phyloP scores from a whole-genome alignment of 2,329 filamentous ascomycete genomes.

The Alternaria metachromatica region DNA sequence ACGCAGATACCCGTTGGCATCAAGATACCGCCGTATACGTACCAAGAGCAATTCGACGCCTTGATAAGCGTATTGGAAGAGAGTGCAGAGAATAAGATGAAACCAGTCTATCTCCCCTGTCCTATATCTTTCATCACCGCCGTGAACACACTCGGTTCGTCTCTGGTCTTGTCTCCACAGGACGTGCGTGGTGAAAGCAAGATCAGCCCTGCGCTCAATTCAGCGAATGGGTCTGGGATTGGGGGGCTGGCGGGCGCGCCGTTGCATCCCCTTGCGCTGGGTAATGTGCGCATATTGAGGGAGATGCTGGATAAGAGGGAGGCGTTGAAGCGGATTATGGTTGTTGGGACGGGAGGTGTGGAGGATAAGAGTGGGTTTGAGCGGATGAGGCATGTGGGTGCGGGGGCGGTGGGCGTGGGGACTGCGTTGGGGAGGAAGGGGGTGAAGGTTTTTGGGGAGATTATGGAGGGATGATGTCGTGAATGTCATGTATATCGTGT shows the following conservation, averaged over 20 bases:
- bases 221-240: constrained; percentile 63
- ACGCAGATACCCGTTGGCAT: constrained; percentile 63
- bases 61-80: constrained; percentile 61
- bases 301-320: constrained; percentile 11
- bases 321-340: constrained; percentile 60
- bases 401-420: constrained; percentile 68
- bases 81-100: constrained; percentile 22
- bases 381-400: constrained; percentile 70
- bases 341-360: constrained; percentile 79
- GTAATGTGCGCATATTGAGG: constrained; percentile 62
- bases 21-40: constrained; percentile 80
- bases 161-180: not conserved
- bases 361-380: constrained; percentile 66
- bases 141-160: constrained; percentile 74
- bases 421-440: constrained; percentile 73
- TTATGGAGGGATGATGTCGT: constrained; percentile 39
- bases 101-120: constrained; percentile 25
- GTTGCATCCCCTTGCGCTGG: constrained; percentile 75
- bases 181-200: not conserved
- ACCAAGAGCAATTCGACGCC: constrained; percentile 67
- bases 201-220: constrained; percentile 50
- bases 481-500: too few relatives aligned
- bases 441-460: constrained; percentile 66
- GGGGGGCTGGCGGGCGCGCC: constrained; percentile 76
- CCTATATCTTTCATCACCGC: constrained; percentile 73